phyloP scores from a whole-genome alignment of 2,329 filamentous ascomycete genomes.

The Penicillium vulpinum region DNA sequence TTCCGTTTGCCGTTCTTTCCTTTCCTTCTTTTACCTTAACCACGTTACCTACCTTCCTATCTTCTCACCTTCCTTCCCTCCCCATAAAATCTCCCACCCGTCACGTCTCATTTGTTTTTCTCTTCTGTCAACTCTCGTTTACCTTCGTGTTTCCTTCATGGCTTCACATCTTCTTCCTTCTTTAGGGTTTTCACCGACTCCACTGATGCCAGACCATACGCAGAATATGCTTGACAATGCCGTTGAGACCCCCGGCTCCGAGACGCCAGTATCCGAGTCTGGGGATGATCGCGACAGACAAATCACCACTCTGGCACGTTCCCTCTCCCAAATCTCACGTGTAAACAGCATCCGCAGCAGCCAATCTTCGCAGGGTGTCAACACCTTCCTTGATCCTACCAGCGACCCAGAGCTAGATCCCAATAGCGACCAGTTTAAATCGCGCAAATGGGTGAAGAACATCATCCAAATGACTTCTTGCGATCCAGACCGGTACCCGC shows the following conservation, averaged over 20 bases:
- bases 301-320: conserved; percentile 33
- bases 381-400: conserved; percentile 39
- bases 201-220: not conserved
- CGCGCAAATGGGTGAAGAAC: conserved; percentile 48
- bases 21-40: not conserved
- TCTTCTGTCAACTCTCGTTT: not conserved
- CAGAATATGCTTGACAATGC: not conserved
- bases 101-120: not conserved
- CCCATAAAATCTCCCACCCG: not conserved
- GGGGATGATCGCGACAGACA: conserved; percentile 27
- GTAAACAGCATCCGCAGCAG: conserved; percentile 18
- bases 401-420: conserved; percentile 44
- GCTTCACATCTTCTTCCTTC: conserved; percentile 4
- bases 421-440: conserved; percentile 42
- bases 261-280: conserved; percentile 11
- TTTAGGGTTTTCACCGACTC: not conserved
- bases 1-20: not conserved
- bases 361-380: conserved; percentile 19
- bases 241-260: not conserved
- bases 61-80: not conserved
- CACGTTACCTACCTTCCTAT: not conserved
- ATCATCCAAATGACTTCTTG: conserved; percentile 34
- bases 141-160: not conserved
- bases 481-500: conserved; percentile 35
- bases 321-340: conserved; percentile 32